A percentile compares a stretch with the other conserved stretches of the same genome.
Conservation (phyloP, 306 rosid genomes). For the Rosa persica region DNA sequence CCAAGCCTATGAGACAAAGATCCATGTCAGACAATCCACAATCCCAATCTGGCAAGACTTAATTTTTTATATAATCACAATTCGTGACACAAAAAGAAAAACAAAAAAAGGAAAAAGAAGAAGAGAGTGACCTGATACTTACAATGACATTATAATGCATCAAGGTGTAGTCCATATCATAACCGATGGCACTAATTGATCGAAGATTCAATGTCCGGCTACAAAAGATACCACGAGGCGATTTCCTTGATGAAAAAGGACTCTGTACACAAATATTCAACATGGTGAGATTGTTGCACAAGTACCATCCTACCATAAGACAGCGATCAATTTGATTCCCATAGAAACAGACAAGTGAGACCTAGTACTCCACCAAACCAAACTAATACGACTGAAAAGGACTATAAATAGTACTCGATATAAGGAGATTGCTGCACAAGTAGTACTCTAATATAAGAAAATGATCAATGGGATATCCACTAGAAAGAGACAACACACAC, state of each 20-base stretch:
- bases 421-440: too few relatives aligned
- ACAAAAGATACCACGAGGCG: slow-evolving; percentile 89
- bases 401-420: too few relatives aligned
- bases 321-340: background rate
- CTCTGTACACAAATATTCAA: slow-evolving; percentile 49
- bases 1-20: slow-evolving; percentile 71
- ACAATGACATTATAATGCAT: slow-evolving; percentile 94
- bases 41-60: background rate
- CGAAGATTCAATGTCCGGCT: slow-evolving; percentile 93
- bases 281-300: background rate
- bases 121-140: slow-evolving; percentile 24
- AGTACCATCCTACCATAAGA: background rate
- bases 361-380: too few relatives aligned
- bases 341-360: too few relatives aligned
- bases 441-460: background rate
- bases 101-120: background rate
- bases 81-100: background rate
- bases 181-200: slow-evolving; percentile 96
- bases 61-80: background rate
- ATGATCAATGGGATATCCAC: background rate
- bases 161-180: slow-evolving; percentile 98
- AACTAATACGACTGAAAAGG: too few relatives aligned
- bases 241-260: slow-evolving; percentile 73
- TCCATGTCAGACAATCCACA: slow-evolving; percentile 23
- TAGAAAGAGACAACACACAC: background rate